These are phyloP conservation scores for Hypholoma sublateritium DNA, from an alignment of 768 basidiomycete species.

Conservation along the genomic window DNA sequence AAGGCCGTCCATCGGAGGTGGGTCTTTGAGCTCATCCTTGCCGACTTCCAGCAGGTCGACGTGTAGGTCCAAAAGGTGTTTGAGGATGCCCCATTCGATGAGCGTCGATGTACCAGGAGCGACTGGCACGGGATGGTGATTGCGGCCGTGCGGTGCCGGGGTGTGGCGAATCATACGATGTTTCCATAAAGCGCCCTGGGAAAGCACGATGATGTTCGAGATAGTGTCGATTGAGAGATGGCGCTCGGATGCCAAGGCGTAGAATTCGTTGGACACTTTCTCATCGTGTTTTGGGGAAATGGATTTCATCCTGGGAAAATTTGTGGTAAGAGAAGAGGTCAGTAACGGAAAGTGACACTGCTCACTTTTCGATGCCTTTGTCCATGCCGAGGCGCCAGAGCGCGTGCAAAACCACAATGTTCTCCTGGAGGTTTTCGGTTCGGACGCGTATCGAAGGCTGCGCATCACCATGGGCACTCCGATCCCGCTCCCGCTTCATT, in stretches of 20 bases:
- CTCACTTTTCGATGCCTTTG: slow-evolving; percentile 61
- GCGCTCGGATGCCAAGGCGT: slow-evolving; percentile 61
- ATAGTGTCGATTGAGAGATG: slow-evolving; percentile 76
- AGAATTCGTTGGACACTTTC: slow-evolving; percentile 56
- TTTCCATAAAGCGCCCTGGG: slow-evolving; percentile 84
- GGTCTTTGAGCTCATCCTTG: slow-evolving; percentile 55
- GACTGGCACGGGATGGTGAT: slow-evolving; percentile 23
- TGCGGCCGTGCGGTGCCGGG: slow-evolving; percentile 22
- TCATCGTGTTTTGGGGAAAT: slow-evolving; percentile 46
- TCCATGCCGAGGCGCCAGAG: slow-evolving; percentile 61
- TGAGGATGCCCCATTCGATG: slow-evolving; percentile 65
- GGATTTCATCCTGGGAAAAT: slow-evolving; percentile 43
- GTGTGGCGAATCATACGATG: slow-evolving; percentile 70
- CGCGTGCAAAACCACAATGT: slow-evolving; percentile 75
- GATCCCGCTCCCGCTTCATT: slow-evolving; percentile 38
- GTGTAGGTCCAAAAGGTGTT: slow-evolving; percentile 67
- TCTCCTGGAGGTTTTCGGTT: slow-evolving; percentile 69
- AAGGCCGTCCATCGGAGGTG: slow-evolving; percentile 51
- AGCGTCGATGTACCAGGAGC: slow-evolving; percentile 32
- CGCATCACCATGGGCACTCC: slow-evolving; percentile 26
- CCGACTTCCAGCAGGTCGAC: slow-evolving; percentile 67
- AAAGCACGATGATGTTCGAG: slow-evolving; percentile 67
- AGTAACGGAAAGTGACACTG: slow-evolving; percentile 10
- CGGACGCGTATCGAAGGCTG: slow-evolving; percentile 48
- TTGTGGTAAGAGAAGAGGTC: slow-evolving; percentile 7